These are phyloP conservation scores for Boletus reticulatus DNA, from an alignment of 768 basidiomycete species.

Conservation along the genomic window DNA sequence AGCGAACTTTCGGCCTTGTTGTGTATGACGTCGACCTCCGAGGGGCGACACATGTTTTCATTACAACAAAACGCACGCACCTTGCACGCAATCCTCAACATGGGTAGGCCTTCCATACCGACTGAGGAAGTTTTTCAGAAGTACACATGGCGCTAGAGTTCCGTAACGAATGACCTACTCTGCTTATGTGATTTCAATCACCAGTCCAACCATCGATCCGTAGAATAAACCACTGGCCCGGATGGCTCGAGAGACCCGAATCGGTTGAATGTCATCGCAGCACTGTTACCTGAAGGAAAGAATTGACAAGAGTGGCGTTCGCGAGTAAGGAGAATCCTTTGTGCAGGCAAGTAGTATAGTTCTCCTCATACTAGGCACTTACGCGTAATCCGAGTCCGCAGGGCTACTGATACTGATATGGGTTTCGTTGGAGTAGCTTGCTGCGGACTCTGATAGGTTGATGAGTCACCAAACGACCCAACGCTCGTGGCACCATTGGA, in stretches of 20 bases:
- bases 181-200: background rate
- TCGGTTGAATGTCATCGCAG: background rate
- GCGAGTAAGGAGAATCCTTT: background rate
- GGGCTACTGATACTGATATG: background rate
- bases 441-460: background rate
- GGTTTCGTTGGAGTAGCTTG: background rate
- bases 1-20: background rate
- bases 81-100: background rate
- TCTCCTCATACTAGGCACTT: background rate
- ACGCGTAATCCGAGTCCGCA: background rate
- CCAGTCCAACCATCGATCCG: too few relatives aligned
- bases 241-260: background rate
- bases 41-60: background rate
- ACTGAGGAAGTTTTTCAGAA: background rate
- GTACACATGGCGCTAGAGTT: too few relatives aligned
- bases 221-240: background rate
- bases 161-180: too few relatives aligned
- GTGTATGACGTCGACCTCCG: background rate
- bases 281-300: background rate
- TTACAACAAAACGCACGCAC: background rate
- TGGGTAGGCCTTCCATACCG: too few relatives aligned
- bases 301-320: constrained; percentile 4
- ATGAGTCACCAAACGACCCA: background rate
- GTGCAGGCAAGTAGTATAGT: constrained; percentile 12
- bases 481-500: too few relatives aligned